phyloP scores from a whole-genome alignment of 768 basidiomycete species.

The Erythrobasidium yunnanense region DNA sequence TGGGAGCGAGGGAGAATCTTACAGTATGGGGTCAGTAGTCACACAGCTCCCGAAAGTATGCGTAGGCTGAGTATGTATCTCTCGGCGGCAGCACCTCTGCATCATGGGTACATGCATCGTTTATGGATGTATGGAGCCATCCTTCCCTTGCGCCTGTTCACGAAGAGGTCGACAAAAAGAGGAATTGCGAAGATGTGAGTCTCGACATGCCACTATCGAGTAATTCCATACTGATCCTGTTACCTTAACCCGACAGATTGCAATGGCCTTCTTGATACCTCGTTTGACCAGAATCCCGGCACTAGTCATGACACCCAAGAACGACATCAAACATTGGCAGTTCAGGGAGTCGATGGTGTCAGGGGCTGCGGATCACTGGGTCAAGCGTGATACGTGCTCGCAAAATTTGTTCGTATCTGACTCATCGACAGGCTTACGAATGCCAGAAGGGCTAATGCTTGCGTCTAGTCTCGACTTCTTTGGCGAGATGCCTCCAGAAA shows the following conservation, averaged over 20 bases:
- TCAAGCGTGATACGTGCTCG: background rate
- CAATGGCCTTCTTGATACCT: background rate
- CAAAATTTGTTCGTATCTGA: background rate
- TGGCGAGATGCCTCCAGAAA: background rate
- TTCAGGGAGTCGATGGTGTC: background rate
- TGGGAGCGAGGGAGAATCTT: background rate
- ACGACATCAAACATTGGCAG: background rate
- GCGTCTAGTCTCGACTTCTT: background rate
- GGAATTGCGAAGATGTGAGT: background rate
- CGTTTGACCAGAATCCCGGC: background rate
- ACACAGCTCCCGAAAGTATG: background rate
- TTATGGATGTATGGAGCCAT: background rate
- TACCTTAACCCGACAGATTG: background rate
- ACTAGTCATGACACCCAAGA: background rate
- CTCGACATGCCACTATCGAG: background rate
- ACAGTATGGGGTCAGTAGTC: background rate
- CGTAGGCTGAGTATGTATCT: background rate
- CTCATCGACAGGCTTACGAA: background rate
- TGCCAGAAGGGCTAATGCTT: background rate
- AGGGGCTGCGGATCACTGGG: background rate
- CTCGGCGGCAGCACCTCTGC: background rate
- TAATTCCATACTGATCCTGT: background rate
- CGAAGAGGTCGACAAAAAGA: background rate
- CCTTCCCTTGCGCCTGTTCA: background rate
- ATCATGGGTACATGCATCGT: background rate